Percentiles rank a stretch among this genome's conserved stretches.
These are phyloP conservation scores for Calonectria montana DNA, from an alignment of 2,329 filamentous ascomycete species.

Conservation along the genomic window DNA sequence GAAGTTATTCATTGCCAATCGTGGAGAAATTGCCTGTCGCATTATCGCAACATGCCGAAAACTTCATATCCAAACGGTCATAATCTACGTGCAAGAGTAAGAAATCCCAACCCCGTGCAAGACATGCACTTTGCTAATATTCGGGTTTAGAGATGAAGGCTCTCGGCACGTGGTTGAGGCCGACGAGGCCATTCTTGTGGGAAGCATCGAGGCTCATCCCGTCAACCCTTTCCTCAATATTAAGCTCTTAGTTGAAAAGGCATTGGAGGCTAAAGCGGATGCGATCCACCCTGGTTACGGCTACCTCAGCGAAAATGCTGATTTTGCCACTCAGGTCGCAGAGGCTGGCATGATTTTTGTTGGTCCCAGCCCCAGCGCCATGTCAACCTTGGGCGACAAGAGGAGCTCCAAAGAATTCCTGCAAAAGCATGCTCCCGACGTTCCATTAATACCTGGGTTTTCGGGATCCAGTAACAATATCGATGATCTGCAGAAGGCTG, in stretches of 20 bases:
- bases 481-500: conserved; percentile 15
- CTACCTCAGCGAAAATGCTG: conserved; percentile 56
- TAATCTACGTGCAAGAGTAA: conserved; percentile 63
- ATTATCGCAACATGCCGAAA: conserved; percentile 39
- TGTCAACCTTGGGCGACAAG: conserved; percentile 35
- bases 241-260: conserved; percentile 23
- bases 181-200: conserved; percentile 31
- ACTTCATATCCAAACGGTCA: conserved; percentile 62
- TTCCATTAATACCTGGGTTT: conserved; percentile 31
- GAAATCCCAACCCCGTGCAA: background rate
- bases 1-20: conserved; percentile 36
- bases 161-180: conserved; percentile 28
- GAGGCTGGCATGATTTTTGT: conserved; percentile 67
- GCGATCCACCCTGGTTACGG: conserved; percentile 35
- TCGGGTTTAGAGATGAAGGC: conserved; percentile 16
- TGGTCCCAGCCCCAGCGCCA: conserved; percentile 63
- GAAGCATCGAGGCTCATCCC: conserved; percentile 16
- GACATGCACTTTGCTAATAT: background rate
- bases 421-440: conserved; percentile 25
- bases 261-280: conserved; percentile 44
- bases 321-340: conserved; percentile 65
- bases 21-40: conserved; percentile 37
- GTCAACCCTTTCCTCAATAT: conserved; percentile 28
- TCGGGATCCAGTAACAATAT: conserved; percentile 21
- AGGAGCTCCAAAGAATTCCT: conserved; percentile 33